Evolutionary conservation across 768 basidiomycete species (phyloP).

Genomic region (Mycena epipterygia): DNA sequence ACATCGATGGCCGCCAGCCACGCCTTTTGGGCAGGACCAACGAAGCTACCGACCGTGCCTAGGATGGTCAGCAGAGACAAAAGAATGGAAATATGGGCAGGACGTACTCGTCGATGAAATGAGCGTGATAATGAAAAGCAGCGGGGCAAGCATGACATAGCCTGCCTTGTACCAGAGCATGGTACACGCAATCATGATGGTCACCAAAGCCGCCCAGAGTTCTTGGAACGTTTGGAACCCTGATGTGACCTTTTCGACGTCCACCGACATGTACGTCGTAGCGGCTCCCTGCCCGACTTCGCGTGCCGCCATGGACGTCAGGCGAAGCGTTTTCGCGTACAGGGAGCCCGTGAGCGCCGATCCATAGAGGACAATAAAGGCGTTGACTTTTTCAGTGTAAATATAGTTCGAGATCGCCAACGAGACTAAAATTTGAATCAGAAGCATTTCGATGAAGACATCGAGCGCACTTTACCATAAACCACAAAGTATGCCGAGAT

Average conservation of each 20-base stretch:
- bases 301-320: conserved; percentile 19
- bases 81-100: not conserved
- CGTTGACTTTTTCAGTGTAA: conserved; percentile 22
- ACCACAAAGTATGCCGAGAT: conserved; percentile 1
- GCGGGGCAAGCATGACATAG: conserved; percentile 17
- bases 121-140: conserved; percentile 14
- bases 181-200: conserved; percentile 13
- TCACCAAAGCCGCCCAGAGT: conserved; percentile 20
- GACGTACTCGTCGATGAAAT: conserved; percentile 6
- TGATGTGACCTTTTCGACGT: conserved; percentile 13
- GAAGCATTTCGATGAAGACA: not conserved
- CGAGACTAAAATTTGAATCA: not conserved
- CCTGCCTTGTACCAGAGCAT: conserved; percentile 21
- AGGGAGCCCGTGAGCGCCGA: conserved; percentile 17
- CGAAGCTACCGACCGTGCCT: conserved; percentile 13
- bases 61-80: not conserved
- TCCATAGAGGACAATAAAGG: conserved; percentile 14
- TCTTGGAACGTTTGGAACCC: no score
- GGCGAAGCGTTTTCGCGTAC: no score
- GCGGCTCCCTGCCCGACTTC: conserved; percentile 25
- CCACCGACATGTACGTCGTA: conserved; percentile 27
- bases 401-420: no score
- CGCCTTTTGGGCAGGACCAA: conserved; percentile 9
- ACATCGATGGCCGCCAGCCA: conserved; percentile 20
- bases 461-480: not conserved